Conservation (phyloP, 345 rosid genomes). For the Citropsis articulata region DNA sequence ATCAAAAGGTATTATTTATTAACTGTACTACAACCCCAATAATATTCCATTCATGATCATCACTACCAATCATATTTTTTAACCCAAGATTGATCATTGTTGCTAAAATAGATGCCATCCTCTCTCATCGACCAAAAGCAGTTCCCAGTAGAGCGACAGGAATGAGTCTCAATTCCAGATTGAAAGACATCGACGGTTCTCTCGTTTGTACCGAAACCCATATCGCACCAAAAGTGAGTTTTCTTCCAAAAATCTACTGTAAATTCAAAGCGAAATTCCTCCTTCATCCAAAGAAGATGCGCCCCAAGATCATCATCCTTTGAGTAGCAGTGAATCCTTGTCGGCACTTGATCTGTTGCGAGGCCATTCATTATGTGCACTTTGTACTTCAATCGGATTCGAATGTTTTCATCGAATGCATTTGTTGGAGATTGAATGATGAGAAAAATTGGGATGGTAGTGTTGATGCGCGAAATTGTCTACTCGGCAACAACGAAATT, state of each 20-base stretch:
- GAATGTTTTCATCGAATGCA: no score
- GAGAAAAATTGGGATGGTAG: no score
- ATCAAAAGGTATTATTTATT: no score
- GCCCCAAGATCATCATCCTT: constrained; percentile 11
- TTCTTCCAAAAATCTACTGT: not conserved
- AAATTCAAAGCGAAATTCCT: not conserved
- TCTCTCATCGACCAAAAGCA: constrained; percentile 10
- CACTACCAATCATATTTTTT: not conserved
- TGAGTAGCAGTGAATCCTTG: not conserved
- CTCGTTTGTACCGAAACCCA: not conserved
- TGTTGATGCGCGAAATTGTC: no score
- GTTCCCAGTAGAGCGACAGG: not conserved
- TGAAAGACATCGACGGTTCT: not conserved
- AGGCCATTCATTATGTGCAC: not conserved
- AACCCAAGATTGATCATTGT: not conserved
- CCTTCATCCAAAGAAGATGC: not conserved
- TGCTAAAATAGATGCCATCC: not conserved
- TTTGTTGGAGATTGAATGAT: no score
- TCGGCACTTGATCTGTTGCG: not conserved
- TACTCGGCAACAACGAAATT: no score
- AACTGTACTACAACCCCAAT: no score
- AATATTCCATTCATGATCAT: no score
- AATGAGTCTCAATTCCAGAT: not conserved
- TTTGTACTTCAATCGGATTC: not conserved
- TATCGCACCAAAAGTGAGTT: not conserved